Evolutionary conservation across 106 monocot species (phyloP).

Genomic region (Acanthochlamys bracteata): DNA sequence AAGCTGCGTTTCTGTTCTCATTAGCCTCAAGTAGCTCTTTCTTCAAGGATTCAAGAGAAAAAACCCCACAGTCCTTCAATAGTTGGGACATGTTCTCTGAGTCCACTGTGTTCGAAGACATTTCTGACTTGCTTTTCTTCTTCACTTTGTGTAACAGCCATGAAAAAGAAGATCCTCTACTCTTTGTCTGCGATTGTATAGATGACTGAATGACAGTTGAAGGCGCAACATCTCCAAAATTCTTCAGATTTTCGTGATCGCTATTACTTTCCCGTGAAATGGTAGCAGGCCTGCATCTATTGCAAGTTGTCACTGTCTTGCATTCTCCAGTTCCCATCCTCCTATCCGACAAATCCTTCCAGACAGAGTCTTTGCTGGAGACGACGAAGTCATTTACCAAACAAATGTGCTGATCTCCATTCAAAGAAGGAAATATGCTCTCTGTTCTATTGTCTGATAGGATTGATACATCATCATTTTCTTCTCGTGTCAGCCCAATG

Average conservation of each 20-base stretch:
- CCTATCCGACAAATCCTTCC: slow-evolving; percentile 25
- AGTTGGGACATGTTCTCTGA: slow-evolving; percentile 59
- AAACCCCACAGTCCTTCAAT: slow-evolving; percentile 45
- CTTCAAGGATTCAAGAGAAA: slow-evolving; percentile 60
- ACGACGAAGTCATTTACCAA: slow-evolving; percentile 17
- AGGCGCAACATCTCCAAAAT: slow-evolving; percentile 8
- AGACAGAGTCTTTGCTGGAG: slow-evolving; percentile 20
- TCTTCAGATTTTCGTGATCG: slow-evolving; percentile 20
- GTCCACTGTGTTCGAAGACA: slow-evolving; percentile 43
- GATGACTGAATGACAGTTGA: slow-evolving; percentile 5
- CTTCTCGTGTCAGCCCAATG: slow-evolving; percentile 33
- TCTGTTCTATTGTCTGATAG: slow-evolving; percentile 16
- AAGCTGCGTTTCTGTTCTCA: slow-evolving; percentile 54
- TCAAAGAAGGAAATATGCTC: slow-evolving; percentile 22
- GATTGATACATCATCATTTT: slow-evolving; percentile 21
- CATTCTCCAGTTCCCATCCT: slow-evolving; percentile 34
- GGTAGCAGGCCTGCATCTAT: slow-evolving; percentile 42
- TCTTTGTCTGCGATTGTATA: slow-evolving; percentile 14
- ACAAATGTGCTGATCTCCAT: slow-evolving; percentile 23
- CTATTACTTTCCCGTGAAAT: slow-evolving; percentile 28
- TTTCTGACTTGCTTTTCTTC: slow-evolving; percentile 45
- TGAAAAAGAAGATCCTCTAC: slow-evolving; percentile 40
- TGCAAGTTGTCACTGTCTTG: slow-evolving; percentile 34
- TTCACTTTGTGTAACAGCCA: slow-evolving; percentile 49
- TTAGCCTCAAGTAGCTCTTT: slow-evolving; percentile 71